Percentiles rank a stretch among this genome's conserved stretches.
Evolutionary conservation across 2,329 filamentous ascomycete species (phyloP).

Genomic region (Fusarium sp.): DNA sequence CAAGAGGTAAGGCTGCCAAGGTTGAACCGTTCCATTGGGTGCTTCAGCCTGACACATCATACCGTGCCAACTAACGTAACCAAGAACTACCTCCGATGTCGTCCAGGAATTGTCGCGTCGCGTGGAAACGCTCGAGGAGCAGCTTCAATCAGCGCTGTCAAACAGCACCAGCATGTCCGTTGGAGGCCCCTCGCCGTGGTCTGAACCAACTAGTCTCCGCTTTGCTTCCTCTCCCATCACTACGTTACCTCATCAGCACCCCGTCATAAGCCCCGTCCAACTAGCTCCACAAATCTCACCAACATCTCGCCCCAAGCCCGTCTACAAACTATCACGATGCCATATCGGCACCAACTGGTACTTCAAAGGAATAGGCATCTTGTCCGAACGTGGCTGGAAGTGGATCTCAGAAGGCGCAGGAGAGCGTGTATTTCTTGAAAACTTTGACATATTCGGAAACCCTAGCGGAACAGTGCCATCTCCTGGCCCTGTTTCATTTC

Average conservation of each 20-base stretch:
- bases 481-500: constrained; percentile 1
- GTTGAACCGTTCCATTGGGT: constrained; percentile 4
- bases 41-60: constrained; percentile 5
- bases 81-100: constrained; percentile 32
- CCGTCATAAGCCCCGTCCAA: constrained; percentile 18
- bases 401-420: constrained; percentile 41
- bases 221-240: constrained; percentile 9
- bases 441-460: constrained; percentile 33
- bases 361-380: constrained; percentile 37
- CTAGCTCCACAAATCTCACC: neutral
- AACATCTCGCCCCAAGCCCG: constrained; percentile 3
- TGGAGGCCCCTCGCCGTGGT: constrained; percentile 22
- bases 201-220: constrained; percentile 15
- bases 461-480: constrained; percentile 6
- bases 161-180: constrained; percentile 5
- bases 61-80: too few relatives aligned
- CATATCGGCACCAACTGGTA: constrained; percentile 40
- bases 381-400: constrained; percentile 30
- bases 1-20: constrained; percentile 32
- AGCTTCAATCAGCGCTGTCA: constrained; percentile 24
- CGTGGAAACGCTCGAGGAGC: constrained; percentile 37
- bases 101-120: constrained; percentile 41
- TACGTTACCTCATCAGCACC: neutral
- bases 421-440: constrained; percentile 36
- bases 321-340: constrained; percentile 25